Evolutionary conservation across 768 basidiomycete species (phyloP).

Genomic region (Amanita fuliginea): DNA sequence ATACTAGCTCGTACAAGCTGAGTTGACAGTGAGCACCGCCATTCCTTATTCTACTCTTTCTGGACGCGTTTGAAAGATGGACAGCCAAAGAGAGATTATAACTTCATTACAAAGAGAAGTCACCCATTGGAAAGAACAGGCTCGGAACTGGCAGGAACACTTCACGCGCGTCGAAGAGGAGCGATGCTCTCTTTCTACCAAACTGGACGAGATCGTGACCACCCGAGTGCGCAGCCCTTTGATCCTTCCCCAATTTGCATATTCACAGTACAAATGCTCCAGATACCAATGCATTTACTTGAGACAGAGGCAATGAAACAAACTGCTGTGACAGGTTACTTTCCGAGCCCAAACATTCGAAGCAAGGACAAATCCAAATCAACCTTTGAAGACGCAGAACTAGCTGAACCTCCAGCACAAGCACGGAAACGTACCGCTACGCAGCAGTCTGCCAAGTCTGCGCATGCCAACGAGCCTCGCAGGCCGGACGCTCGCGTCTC

Average conservation of each 20-base stretch:
- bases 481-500: neutral
- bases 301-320: neutral
- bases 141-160: constrained; percentile 72
- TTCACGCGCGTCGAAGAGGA: constrained; percentile 67
- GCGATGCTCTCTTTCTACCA: constrained; percentile 42
- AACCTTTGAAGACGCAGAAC: constrained; percentile 14
- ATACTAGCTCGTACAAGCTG: constrained; percentile 40
- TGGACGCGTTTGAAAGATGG: constrained; percentile 25
- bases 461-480: neutral
- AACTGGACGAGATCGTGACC: constrained; percentile 47
- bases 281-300: neutral
- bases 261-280: neutral
- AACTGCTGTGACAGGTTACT: neutral
- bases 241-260: neutral
- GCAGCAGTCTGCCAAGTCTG: neutral
- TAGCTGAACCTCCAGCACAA: neutral
- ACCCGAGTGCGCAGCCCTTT: constrained; percentile 28
- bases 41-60: constrained; percentile 2
- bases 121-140: constrained; percentile 66
- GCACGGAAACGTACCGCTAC: neutral
- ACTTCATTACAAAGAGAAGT: constrained; percentile 53
- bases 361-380: constrained; percentile 9
- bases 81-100: constrained; percentile 51
- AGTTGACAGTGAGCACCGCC: constrained; percentile 34
- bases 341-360: neutral